These are phyloP conservation scores for Yarrowia alimentaria DNA, from an alignment of 805 yeast species.

Conservation along the genomic window DNA sequence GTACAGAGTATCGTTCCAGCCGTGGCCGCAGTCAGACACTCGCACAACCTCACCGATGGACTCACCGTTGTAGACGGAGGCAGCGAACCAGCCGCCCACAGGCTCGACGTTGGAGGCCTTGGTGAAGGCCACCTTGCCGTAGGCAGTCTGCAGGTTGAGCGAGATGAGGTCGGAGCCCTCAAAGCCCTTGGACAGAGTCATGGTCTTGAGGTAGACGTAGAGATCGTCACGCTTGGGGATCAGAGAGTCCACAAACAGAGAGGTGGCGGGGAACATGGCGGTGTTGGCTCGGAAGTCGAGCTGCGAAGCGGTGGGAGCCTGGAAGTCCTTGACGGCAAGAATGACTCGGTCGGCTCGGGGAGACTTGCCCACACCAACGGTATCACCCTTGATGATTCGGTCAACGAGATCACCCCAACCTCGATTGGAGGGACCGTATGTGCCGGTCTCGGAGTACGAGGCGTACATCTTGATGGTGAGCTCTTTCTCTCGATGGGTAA, in stretches of 20 bases:
- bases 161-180: constrained; percentile 44
- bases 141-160: constrained; percentile 53
- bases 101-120: constrained; percentile 64
- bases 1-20: constrained; percentile 49
- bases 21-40: constrained; percentile 54
- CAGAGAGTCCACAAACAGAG: constrained; percentile 33
- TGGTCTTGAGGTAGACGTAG: constrained; percentile 33
- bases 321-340: constrained; percentile 71
- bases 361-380: constrained; percentile 58
- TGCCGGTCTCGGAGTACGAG: constrained; percentile 54
- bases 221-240: constrained; percentile 34
- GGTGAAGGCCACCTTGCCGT: constrained; percentile 54
- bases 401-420: constrained; percentile 92
- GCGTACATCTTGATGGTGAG: constrained; percentile 71
- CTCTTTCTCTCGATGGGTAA: constrained; percentile 62
- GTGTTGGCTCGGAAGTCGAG: constrained; percentile 43
- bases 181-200: constrained; percentile 31
- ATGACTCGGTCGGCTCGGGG: constrained; percentile 74
- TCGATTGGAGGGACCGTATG: constrained; percentile 48
- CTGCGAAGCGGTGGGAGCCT: constrained; percentile 40
- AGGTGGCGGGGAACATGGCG: constrained; percentile 58
- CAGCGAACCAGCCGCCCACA: constrained; percentile 60
- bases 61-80: constrained; percentile 71
- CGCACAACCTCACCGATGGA: constrained; percentile 67
- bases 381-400: constrained; percentile 71